Evolutionary conservation across 257 asterid species (phyloP).

Genomic region (Lantana camara): DNA sequence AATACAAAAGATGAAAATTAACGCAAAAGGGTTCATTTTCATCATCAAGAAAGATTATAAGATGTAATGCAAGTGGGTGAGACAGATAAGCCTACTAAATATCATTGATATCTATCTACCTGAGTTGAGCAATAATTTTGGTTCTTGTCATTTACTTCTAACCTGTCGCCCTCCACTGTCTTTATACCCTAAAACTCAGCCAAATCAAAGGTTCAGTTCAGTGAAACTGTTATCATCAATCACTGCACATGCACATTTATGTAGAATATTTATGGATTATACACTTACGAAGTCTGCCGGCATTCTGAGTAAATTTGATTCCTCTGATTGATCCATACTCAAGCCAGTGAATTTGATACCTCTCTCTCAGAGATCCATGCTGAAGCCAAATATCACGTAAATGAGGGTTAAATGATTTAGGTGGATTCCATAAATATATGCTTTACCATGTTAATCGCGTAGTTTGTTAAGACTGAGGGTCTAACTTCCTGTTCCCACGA

Average conservation of each 20-base stretch:
- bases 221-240: slow-evolving; percentile 19
- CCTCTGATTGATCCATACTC: too few species aligned
- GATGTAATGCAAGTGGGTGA: not conserved
- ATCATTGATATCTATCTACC: not conserved
- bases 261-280: not conserved
- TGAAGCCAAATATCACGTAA: too few species aligned
- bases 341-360: too few species aligned
- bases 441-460: not conserved
- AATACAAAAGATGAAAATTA: slow-evolving; percentile 3
- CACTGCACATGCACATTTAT: not conserved
- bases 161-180: slow-evolving; percentile 17
- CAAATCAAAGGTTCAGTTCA: not conserved
- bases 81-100: not conserved
- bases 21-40: slow-evolving; percentile 18
- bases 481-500: not conserved
- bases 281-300: too few species aligned
- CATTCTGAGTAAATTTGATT: too few species aligned
- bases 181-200: slow-evolving; percentile 11
- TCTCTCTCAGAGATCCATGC: too few species aligned
- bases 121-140: slow-evolving; percentile 1
- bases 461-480: not conserved
- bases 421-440: not conserved
- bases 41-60: slow-evolving; percentile 14
- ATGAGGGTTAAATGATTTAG: too few species aligned
- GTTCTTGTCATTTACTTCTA: slow-evolving; percentile 3